phyloP scores from a whole-genome alignment of 2,329 filamentous ascomycete genomes.

The Fusarium xylarioides region DNA sequence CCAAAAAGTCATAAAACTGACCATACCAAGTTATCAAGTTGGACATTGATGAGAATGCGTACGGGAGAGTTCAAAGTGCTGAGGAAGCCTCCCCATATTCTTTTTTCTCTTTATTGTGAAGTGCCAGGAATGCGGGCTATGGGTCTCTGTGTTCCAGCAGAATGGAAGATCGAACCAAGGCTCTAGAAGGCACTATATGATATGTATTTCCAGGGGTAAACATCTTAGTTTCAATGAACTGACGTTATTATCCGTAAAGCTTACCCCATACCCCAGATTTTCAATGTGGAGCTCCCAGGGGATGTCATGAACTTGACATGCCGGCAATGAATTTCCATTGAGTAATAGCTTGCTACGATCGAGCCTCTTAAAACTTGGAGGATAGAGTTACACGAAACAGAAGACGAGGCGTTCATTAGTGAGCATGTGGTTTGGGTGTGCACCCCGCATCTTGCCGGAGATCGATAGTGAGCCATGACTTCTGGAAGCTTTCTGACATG shows the following conservation, averaged over 20 bases:
- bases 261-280: slow-evolving; percentile 3
- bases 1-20: too few relatives aligned
- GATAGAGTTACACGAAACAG: not conserved
- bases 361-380: not conserved
- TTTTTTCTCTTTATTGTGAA: not conserved
- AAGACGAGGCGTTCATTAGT: not conserved
- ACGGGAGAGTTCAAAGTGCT: not conserved
- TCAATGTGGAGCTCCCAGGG: not conserved
- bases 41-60: not conserved
- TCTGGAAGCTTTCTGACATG: not conserved
- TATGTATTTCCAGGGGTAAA: not conserved
- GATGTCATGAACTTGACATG: not conserved
- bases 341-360: not conserved
- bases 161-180: not conserved
- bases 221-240: not conserved
- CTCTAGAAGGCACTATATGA: not conserved
- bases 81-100: fast-evolving
- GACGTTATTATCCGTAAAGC: not conserved
- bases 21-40: too few relatives aligned
- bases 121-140: fast-evolving
- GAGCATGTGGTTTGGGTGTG: not conserved
- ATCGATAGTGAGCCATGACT: not conserved
- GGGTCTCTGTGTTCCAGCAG: fast-evolving
- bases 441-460: not conserved
- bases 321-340: not conserved